Conservation (phyloP, 1,284 basidiomycete species). For the Melampsora americana region DNA sequence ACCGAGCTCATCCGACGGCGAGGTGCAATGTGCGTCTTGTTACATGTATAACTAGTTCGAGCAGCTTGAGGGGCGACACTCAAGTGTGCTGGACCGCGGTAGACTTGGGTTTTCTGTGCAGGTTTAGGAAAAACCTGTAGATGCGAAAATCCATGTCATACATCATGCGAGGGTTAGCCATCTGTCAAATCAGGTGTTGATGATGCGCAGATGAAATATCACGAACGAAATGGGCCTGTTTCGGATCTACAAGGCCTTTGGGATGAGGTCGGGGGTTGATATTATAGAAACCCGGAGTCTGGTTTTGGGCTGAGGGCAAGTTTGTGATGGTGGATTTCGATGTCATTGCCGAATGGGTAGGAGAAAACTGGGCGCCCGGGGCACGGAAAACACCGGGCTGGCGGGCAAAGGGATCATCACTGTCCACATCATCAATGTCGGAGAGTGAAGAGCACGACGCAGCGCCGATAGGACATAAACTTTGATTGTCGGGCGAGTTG, state of each 20-base stretch:
- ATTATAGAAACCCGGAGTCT: not conserved
- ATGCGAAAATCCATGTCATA: not conserved
- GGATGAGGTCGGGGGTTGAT: not conserved
- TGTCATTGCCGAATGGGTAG: not conserved
- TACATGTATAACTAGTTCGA: not conserved
- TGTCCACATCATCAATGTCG: constrained; percentile 11
- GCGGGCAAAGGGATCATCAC: constrained; percentile 39
- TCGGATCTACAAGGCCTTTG: not conserved
- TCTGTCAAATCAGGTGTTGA: not conserved
- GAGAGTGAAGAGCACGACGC: constrained; percentile 9
- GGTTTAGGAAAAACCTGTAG: not conserved
- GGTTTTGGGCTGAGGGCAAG: not conserved
- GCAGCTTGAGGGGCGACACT: not conserved
- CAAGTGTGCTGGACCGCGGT: not conserved
- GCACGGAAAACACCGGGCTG: constrained; percentile 8
- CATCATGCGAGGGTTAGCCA: not conserved
- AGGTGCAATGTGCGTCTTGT: not conserved
- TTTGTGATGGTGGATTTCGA: not conserved
- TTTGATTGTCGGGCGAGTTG: not conserved
- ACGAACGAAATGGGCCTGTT: not conserved
- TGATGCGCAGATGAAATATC: not conserved
- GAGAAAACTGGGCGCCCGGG: not conserved
- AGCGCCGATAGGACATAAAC: not conserved
- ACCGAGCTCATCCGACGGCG: not conserved
- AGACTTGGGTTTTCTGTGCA: not conserved